Conservation (phyloP, 2,329 filamentous ascomycete species). For the Diaporthe humulicola region DNA sequence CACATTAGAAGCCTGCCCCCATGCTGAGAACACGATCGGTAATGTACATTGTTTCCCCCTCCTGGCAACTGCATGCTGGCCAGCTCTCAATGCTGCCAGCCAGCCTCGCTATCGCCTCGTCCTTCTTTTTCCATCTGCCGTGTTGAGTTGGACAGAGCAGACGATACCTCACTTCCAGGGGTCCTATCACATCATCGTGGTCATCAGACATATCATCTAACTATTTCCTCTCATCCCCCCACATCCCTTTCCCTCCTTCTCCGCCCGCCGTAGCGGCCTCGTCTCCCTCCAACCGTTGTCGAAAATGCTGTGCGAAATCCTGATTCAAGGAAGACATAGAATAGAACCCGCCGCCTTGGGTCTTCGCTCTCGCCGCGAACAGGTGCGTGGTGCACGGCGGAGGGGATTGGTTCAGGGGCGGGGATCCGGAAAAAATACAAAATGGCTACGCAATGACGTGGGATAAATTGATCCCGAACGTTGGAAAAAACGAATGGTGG, state of each 20-base stretch:
- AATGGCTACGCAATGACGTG: conserved; percentile 31
- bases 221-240: conserved; percentile 11
- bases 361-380: conserved; percentile 1
- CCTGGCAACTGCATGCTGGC: neutral
- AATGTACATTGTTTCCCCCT: conserved; percentile 26
- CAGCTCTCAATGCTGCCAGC: neutral
- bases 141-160: neutral
- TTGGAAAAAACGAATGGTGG: conserved; percentile 30
- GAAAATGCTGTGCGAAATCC: conserved; percentile 21
- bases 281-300: conserved; percentile 1
- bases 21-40: conserved; percentile 12
- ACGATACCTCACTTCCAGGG: neutral
- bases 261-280: neutral
- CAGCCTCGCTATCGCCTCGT: neutral
- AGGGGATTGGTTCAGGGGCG: neutral
- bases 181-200: conserved; percentile 30
- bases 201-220: conserved; percentile 34
- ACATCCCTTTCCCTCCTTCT: neutral
- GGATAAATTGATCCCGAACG: conserved; percentile 6
- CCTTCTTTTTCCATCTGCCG: neutral
- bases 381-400: conserved; percentile 7
- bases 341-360: neutral
- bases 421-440: conserved; percentile 23
- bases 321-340: conserved; percentile 21
- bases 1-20: conserved; percentile 33